These are phyloP conservation scores for Gossypium schwendimanii DNA, from an alignment of 441 rosid genomes.

Conservation along the genomic window DNA sequence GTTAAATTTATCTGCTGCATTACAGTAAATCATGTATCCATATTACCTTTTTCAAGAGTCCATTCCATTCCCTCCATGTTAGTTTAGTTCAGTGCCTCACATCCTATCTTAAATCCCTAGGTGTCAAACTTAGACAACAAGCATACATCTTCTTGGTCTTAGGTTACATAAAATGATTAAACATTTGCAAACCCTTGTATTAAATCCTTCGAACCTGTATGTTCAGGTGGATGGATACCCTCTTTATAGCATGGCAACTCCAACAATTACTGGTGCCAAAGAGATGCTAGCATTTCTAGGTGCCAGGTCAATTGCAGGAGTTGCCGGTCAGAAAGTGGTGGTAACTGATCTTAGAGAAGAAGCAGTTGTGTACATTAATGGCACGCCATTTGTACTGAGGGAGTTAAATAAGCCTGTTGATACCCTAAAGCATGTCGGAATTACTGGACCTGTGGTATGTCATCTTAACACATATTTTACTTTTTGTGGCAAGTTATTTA, in stretches of 20 bases:
- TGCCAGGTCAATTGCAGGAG: conserved; percentile 47
- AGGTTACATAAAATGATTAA: not conserved
- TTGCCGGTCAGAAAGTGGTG: conserved; percentile 44
- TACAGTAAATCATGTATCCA: not conserved
- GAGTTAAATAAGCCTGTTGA: conserved; percentile 93
- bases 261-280: conserved; percentile 77
- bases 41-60: not conserved
- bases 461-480: conserved; percentile 9
- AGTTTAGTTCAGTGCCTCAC: too few species aligned
- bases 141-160: not conserved
- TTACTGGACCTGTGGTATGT: conserved; percentile 85
- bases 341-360: conserved; percentile 96
- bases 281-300: conserved; percentile 86
- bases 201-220: not conserved
- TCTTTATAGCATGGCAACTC: conserved; percentile 98
- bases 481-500: not conserved
- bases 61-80: not conserved
- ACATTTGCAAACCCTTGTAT: conserved; percentile 1
- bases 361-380: conserved; percentile 90
- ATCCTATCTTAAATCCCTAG: not conserved
- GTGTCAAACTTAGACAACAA: not conserved
- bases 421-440: conserved; percentile 92
- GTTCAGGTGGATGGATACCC: conserved; percentile 82
- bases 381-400: conserved; percentile 91
- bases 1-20: not conserved